Evolutionary conservation across 345 rosid genomes (phyloP), one percentile per base, ranked within the genome.

Genomic region (Arabis hirsuta): DNA sequence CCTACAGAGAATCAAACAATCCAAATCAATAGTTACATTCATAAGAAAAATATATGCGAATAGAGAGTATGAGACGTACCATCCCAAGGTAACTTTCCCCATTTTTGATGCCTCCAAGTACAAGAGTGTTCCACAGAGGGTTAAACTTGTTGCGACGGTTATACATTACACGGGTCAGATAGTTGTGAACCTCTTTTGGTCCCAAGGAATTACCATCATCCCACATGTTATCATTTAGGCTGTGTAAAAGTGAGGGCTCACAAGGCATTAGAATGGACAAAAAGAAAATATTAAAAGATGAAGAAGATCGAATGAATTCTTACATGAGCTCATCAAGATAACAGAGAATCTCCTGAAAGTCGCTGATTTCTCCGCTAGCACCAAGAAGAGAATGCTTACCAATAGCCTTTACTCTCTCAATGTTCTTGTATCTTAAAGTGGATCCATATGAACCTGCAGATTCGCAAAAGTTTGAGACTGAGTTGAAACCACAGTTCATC

Each of bases 161-260:
- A 50, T 91, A 95, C 99, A 95, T 91, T 56, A 95, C 87, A 29
- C 98, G 83, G 12, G 96, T 91, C 78, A 95, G 81, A 71, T 90
- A 95, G 85, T 78, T 95, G 85, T 95, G 99, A 77, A 95, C 86
- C 84, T 95, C 99, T 74, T 95, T 95, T 26, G 99, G 99, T 69
- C 99, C 99, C 84, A 95, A 81, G 13, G 99, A 95, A 80, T 95
- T 92, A 43, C 96, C 97, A 73, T 92, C 99, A 85, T 95, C 99
- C 98, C 99, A 92, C 99, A 95, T 91, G 62, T 92, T 88, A 85
- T 95, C 99, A 73, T 92, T 80, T 61, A 95, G 78, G 79, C 99
- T 95, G 85, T 72, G 81, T 78, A 36, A 48, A 79, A 19, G 19
- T 20, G 69, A 67, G 38, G 51, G 42, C 41, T 67, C 29, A 13